These are phyloP conservation scores for Candida railenensis DNA, from an alignment of 805 yeast species.

Conservation along the genomic window DNA sequence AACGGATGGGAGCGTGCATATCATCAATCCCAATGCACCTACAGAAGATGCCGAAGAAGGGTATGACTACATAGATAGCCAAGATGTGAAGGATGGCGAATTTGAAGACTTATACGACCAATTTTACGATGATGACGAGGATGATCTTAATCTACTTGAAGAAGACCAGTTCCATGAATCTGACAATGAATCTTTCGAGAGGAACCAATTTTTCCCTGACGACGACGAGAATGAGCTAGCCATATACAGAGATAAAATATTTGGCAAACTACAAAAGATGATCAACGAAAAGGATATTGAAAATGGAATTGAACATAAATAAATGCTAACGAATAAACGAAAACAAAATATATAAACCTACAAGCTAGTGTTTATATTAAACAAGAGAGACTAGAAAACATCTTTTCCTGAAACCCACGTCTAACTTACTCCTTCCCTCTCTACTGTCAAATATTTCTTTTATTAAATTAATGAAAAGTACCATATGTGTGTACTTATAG, in stretches of 20 bases:
- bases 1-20: conserved; percentile 31
- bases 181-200: conserved; percentile 19
- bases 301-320: neutral
- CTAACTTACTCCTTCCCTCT: no score
- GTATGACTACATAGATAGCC: conserved; percentile 5
- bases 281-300: conserved; percentile 33
- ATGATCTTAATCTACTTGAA: conserved; percentile 19
- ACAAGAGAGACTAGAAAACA: no score
- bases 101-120: conserved; percentile 19
- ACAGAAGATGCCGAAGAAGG: conserved; percentile 15
- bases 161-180: conserved; percentile 6
- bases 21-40: conserved; percentile 7
- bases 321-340: neutral
- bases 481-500: no score
- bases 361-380: no score
- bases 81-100: conserved; percentile 16
- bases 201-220: conserved; percentile 55
- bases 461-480: no score
- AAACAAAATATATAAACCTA: no score
- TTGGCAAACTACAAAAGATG: conserved; percentile 56
- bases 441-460: no score
- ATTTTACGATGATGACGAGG: conserved; percentile 31
- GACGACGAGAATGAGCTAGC: conserved; percentile 64
- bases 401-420: no score
- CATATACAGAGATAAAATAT: conserved; percentile 60